phyloP scores from a whole-genome alignment of 148 eudicot species.

The Amaranthus hypochondriacus region DNA sequence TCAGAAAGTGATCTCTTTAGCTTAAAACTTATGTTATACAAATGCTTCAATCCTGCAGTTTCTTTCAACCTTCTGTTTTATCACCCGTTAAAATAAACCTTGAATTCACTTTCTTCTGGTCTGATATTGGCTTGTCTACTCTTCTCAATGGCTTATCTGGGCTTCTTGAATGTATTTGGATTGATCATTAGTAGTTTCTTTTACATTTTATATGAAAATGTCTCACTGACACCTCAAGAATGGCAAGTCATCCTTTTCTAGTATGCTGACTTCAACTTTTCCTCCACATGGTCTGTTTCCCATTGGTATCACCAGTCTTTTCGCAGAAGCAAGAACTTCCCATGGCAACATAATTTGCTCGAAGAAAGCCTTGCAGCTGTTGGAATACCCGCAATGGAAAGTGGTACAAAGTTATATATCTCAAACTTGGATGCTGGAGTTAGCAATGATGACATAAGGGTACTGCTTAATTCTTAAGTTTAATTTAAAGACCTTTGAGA shows the following conservation, averaged over 20 bases:
- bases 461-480: slow-evolving; percentile 44
- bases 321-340: slow-evolving; percentile 70
- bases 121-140: slow-evolving; percentile 38
- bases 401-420: slow-evolving; percentile 62
- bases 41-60: slow-evolving; percentile 37
- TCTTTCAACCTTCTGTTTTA: slow-evolving; percentile 35
- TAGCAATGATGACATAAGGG: slow-evolving; percentile 94
- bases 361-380: slow-evolving; percentile 92
- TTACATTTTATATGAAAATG: slow-evolving; percentile 36
- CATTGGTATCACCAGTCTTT: slow-evolving; percentile 67
- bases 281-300: slow-evolving; percentile 46
- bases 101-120: slow-evolving; percentile 30
- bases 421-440: slow-evolving; percentile 85
- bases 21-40: slow-evolving; percentile 34
- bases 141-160: slow-evolving; percentile 32
- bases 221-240: slow-evolving; percentile 42
- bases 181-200: slow-evolving; percentile 37
- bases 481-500: slow-evolving; percentile 31
- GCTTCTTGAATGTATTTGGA: slow-evolving; percentile 43
- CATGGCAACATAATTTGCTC: slow-evolving; percentile 79
- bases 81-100: slow-evolving; percentile 22
- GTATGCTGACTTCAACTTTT: slow-evolving; percentile 61
- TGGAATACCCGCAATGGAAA: slow-evolving; percentile 64
- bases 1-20: slow-evolving; percentile 48
- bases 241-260: slow-evolving; percentile 42